These are phyloP conservation scores for Chaetomium sp. DNA, from an alignment of 2,329 filamentous ascomycete species.

Conservation along the genomic window DNA sequence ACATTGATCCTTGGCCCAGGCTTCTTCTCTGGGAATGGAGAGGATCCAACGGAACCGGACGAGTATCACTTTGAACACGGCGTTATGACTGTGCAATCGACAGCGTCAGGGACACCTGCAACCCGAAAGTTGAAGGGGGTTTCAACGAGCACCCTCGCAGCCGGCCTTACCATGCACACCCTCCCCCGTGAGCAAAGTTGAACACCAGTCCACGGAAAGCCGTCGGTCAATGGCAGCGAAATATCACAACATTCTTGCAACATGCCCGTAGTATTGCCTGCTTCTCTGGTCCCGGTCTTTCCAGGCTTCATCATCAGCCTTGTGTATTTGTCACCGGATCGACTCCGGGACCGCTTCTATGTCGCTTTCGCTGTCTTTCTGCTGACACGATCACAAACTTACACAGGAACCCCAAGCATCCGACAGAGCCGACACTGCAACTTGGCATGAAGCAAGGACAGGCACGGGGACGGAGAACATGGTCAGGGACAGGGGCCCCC, in stretches of 20 bases:
- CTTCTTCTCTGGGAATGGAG: not conserved
- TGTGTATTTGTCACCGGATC: constrained; percentile 18
- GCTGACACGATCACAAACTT: not conserved
- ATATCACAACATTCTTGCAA: constrained; percentile 26
- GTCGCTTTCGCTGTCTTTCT: not conserved
- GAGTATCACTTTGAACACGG: not conserved
- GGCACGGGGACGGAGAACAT: constrained; percentile 1
- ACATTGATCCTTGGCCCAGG: not conserved
- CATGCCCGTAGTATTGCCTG: constrained; percentile 5
- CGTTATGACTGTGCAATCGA: no score
- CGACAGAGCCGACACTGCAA: not conserved
- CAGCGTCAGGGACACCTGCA: no score
- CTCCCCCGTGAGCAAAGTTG: not conserved
- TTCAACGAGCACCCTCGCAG: no score
- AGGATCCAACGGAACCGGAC: not conserved
- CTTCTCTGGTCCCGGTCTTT: not conserved
- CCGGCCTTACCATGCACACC: no score
- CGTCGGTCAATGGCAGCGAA: not conserved
- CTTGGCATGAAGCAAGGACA: not conserved
- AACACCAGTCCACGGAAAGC: not conserved
- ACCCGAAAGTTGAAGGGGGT: no score
- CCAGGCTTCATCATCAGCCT: constrained; percentile 19
- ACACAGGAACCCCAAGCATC: not conserved
- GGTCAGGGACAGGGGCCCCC: not conserved
- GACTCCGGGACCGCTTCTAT: constrained; percentile 3